Evolutionary conservation across 2,329 filamentous ascomycete species (phyloP).

Genomic region (Leptosphaerulina australis): DNA sequence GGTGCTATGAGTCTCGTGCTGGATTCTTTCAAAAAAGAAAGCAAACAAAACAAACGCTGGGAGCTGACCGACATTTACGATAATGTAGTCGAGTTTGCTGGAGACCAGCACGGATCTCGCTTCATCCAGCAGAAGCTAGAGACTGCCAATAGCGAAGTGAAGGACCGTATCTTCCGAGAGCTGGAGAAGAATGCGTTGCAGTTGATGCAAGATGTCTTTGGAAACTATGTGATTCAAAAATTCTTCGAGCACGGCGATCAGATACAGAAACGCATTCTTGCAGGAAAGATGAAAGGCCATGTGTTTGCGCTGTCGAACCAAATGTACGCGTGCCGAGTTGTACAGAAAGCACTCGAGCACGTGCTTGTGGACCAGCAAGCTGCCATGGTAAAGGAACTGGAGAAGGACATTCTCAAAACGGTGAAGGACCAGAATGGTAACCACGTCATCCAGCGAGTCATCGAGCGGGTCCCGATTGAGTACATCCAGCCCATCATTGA

Average conservation of each 20-base stretch:
- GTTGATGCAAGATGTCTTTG: slow-evolving; percentile 95
- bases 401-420: slow-evolving; percentile 74
- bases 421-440: slow-evolving; percentile 92
- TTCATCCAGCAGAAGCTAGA: slow-evolving; percentile 95
- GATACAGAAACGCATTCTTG: slow-evolving; percentile 85
- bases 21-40: slow-evolving; percentile 78
- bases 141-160: slow-evolving; percentile 93
- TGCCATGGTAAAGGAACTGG: slow-evolving; percentile 80
- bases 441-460: slow-evolving; percentile 93
- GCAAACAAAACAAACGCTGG: slow-evolving; percentile 74
- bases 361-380: slow-evolving; percentile 91
- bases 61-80: slow-evolving; percentile 88
- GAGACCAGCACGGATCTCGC: slow-evolving; percentile 92
- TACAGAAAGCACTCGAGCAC: slow-evolving; percentile 93
- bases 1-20: slow-evolving; percentile 73
- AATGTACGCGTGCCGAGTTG: slow-evolving; percentile 93
- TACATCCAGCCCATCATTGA: slow-evolving; percentile 86
- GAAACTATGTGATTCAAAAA: slow-evolving; percentile 98
- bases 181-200: slow-evolving; percentile 83
- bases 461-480: slow-evolving; percentile 77
- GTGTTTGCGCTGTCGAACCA: slow-evolving; percentile 80
- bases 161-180: slow-evolving; percentile 86
- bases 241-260: slow-evolving; percentile 96
- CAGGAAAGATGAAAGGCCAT: slow-evolving; percentile 85
- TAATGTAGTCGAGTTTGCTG: slow-evolving; percentile 91